Evolutionary conservation across 108 stramenopile genomes (phyloP).

Genomic region (Fistulifera solaris): DNA sequence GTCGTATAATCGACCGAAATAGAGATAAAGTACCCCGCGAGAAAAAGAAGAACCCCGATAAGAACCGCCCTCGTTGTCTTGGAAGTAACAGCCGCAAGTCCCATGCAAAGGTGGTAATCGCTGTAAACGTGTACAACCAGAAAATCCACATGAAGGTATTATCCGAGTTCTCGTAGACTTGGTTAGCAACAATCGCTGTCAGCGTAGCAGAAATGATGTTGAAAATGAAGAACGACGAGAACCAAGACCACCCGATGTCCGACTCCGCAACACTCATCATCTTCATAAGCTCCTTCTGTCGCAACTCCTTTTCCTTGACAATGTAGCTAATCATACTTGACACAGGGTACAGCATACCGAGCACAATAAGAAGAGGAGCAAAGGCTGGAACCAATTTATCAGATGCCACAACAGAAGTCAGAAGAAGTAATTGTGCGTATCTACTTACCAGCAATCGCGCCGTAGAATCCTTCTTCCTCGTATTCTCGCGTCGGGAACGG

Average conservation of each 20-base stretch:
- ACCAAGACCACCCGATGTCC: slow-evolving; percentile 70
- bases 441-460: slow-evolving; percentile 23
- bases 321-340: slow-evolving; percentile 50
- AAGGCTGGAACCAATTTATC: slow-evolving; percentile 3
- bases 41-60: slow-evolving; percentile 66
- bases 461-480: slow-evolving; percentile 47
- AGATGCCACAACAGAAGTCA: slow-evolving; percentile 26
- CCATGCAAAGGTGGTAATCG: slow-evolving; percentile 44
- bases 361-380: slow-evolving; percentile 26
- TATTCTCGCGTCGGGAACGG: slow-evolving; percentile 56
- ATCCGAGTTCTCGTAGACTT: slow-evolving; percentile 41
- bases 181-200: slow-evolving; percentile 30
- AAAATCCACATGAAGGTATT: slow-evolving; percentile 38
- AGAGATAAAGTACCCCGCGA: slow-evolving; percentile 67
- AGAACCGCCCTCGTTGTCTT: slow-evolving; percentile 57
- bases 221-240: slow-evolving; percentile 43
- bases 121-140: slow-evolving; percentile 41
- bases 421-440: slow-evolving; percentile 27
- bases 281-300: slow-evolving; percentile 84
- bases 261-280: slow-evolving; percentile 78
- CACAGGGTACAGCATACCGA: slow-evolving; percentile 68
- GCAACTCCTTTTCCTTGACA: slow-evolving; percentile 57
- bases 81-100: slow-evolving; percentile 51
- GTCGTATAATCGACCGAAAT: slow-evolving; percentile 31
- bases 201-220: slow-evolving; percentile 40